Conservation (phyloP, 257 asterid species). For the Nemophila menziesii region DNA sequence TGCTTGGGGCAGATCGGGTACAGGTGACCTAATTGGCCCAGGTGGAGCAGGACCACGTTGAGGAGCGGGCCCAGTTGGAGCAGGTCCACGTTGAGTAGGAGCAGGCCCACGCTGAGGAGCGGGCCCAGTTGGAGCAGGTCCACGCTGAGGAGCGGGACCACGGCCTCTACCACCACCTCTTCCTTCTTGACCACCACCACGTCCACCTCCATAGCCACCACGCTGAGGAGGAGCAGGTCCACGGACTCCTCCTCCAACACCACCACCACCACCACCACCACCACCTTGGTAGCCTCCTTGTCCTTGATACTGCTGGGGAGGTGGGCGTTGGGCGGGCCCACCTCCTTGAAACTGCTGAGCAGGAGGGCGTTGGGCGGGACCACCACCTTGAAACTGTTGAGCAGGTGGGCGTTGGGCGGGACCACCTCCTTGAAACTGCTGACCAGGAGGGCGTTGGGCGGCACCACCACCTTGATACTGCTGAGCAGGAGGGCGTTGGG, state of each 20-base stretch:
- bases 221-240: too few relatives aligned
- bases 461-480: too few relatives aligned
- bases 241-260: slow-evolving; percentile 30
- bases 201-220: slow-evolving; percentile 23
- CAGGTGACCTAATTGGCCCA: slow-evolving; percentile 61
- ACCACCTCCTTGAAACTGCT: slow-evolving; percentile 29
- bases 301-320: too few relatives aligned
- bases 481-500: slow-evolving; percentile 40
- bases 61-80: too few relatives aligned
- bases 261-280: too few relatives aligned
- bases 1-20: slow-evolving; percentile 99
- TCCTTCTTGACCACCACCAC: slow-evolving; percentile 24
- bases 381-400: too few relatives aligned
- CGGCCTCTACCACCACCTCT: slow-evolving; percentile 34
- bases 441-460: too few relatives aligned
- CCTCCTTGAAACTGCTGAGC: slow-evolving; percentile 31
- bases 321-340: too few relatives aligned
- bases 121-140: too few relatives aligned
- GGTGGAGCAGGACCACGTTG: slow-evolving; percentile 55
- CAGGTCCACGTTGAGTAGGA: too few relatives aligned
- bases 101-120: slow-evolving; percentile 45
- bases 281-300: slow-evolving; percentile 26
- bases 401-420: too few relatives aligned
- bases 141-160: slow-evolving; percentile 49
- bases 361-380: too few relatives aligned